These are phyloP conservation scores for Cladosporium sp. DNA, from an alignment of 2,329 filamentous ascomycete species.

Conservation along the genomic window DNA sequence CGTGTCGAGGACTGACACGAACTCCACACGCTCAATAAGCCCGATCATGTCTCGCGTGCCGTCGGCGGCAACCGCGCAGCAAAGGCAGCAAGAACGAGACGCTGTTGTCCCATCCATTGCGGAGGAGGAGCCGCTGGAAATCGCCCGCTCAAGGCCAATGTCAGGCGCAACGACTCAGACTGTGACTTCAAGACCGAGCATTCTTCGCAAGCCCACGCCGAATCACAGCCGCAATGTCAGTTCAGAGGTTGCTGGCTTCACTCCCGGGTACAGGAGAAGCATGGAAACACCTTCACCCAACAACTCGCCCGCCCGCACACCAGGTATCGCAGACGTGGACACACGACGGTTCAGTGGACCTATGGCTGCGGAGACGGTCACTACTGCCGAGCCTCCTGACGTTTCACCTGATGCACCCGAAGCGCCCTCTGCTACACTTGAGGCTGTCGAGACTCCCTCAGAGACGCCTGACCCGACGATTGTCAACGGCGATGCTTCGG, in stretches of 20 bases:
- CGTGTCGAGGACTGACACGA: constrained; percentile 50
- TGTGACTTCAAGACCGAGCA: constrained; percentile 24
- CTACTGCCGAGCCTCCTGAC: constrained; percentile 18
- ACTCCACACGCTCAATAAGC: constrained; percentile 57
- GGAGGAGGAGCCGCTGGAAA: constrained; percentile 47
- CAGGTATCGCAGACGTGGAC: constrained; percentile 42
- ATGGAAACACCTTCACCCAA: constrained; percentile 52
- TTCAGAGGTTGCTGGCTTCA: constrained; percentile 35
- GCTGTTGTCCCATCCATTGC: constrained; percentile 48
- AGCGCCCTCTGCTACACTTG: constrained; percentile 17
- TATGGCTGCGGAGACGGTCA: constrained; percentile 21
- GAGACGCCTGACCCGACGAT: neutral
- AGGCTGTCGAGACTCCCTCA: constrained; percentile 12
- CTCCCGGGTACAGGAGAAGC: constrained; percentile 51
- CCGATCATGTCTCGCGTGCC: constrained; percentile 58
- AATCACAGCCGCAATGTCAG: constrained; percentile 37
- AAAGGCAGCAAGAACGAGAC: constrained; percentile 34
- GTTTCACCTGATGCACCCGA: constrained; percentile 21
- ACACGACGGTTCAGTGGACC: constrained; percentile 22
- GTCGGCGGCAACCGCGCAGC: constrained; percentile 34
- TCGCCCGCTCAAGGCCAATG: constrained; percentile 28
- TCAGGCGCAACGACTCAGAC: constrained; percentile 23
- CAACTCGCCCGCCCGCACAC: constrained; percentile 57
- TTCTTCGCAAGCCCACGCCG: constrained; percentile 32
- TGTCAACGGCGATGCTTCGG: neutral